Percentiles rank a stretch among this genome's conserved stretches.
phyloP scores from a whole-genome alignment of 805 yeast species.

The Hermanozyma aechmeae region DNA sequence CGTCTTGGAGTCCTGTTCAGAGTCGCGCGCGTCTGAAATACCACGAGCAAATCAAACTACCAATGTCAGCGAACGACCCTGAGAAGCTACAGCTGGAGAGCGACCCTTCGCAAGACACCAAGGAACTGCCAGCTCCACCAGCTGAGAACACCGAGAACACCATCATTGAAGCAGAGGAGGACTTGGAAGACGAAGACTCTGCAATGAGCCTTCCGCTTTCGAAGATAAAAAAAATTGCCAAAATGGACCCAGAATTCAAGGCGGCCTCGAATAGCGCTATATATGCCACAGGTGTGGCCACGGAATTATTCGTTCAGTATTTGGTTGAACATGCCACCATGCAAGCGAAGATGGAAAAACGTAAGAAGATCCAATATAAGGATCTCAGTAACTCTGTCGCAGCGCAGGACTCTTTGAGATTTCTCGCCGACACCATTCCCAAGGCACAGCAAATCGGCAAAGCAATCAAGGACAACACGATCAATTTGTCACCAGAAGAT shows the following conservation, averaged over 20 bases:
- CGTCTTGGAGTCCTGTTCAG: too few species aligned
- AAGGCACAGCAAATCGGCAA: conserved; percentile 43
- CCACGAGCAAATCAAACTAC: too few species aligned
- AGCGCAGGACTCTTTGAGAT: conserved; percentile 49
- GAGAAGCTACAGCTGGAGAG: too few species aligned
- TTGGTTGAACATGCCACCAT: conserved; percentile 64
- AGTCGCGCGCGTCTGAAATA: too few species aligned
- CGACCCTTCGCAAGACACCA: too few species aligned
- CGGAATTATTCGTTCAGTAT: conserved; percentile 64
- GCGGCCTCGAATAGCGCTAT: conserved; percentile 64
- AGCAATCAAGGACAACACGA: conserved; percentile 34
- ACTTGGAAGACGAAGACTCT: conserved; percentile 1
- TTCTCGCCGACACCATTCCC: conserved; percentile 62
- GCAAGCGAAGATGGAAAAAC: conserved; percentile 52
- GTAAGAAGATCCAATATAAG: conserved; percentile 61
- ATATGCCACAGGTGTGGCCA: conserved; percentile 68
- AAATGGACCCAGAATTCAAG: conserved; percentile 64
- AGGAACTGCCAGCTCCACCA: too few species aligned
- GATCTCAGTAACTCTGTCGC: conserved; percentile 62
- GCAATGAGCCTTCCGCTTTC: conserved; percentile 45
- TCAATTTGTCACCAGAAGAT: conserved; percentile 13
- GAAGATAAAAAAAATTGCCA: conserved; percentile 62
- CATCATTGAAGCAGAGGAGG: conserved; percentile 2
- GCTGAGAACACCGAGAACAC: too few species aligned
- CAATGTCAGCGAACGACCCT: too few species aligned